A percentile compares a stretch with the other conserved stretches of the same genome.
These are phyloP conservation scores for Andrographis paniculata DNA, from an alignment of 305 asterid species.

Conservation along the genomic window DNA sequence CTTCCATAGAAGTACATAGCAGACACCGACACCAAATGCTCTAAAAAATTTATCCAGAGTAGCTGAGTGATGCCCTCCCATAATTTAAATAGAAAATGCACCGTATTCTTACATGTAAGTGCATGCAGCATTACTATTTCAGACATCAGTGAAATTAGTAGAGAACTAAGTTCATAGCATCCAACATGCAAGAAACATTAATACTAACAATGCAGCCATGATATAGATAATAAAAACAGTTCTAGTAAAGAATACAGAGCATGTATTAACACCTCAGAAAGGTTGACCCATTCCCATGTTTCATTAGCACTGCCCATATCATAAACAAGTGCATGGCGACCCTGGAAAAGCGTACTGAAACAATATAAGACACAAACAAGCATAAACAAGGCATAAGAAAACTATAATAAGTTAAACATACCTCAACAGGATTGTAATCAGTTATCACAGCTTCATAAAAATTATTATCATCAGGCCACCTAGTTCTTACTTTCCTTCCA, in stretches of 20 bases:
- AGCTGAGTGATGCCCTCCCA: constrained; percentile 1
- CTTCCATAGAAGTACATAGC: no score
- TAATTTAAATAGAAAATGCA: not conserved
- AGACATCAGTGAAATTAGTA: not conserved
- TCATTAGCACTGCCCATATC: constrained; percentile 57
- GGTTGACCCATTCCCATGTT: constrained; percentile 89
- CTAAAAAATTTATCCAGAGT: not conserved
- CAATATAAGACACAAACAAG: constrained; percentile 16
- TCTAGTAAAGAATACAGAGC: constrained; percentile 8
- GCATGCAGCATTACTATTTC: not conserved
- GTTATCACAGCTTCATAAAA: constrained; percentile 88
- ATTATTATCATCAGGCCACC: constrained; percentile 91
- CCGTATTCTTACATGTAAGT: not conserved
- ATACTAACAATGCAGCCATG: constrained; percentile 6
- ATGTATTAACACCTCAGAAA: constrained; percentile 60
- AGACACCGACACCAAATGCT: not conserved
- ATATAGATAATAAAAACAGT: not conserved
- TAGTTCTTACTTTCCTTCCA: constrained; percentile 76
- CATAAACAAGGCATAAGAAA: constrained; percentile 10
- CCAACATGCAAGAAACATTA: constrained; percentile 12
- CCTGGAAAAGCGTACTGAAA: constrained; percentile 40
- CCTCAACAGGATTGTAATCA: constrained; percentile 58
- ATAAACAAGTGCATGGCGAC: constrained; percentile 77
- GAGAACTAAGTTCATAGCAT: constrained; percentile 8
- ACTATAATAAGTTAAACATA: constrained; percentile 22